These are phyloP conservation scores for Solanum raphanifolium DNA, from an alignment of 257 asterid genomes.

Conservation along the genomic window DNA sequence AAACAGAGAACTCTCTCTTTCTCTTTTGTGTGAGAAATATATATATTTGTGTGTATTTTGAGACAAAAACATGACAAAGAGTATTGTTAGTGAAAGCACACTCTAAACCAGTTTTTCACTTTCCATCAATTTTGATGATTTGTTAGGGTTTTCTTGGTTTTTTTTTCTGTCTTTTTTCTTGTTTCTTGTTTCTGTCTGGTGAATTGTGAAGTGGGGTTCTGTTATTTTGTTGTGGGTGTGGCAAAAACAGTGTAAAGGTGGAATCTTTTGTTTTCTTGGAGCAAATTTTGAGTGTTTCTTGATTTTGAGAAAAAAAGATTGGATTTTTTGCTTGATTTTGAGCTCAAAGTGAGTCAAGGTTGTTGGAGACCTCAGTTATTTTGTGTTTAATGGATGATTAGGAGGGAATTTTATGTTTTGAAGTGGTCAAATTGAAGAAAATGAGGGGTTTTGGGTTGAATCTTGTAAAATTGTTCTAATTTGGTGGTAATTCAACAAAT, in stretches of 20 bases:
- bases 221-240: not conserved
- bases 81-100: slow-evolving; percentile 10
- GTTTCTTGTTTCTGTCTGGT: not conserved
- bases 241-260: not conserved
- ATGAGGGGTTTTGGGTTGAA: slow-evolving; percentile 1
- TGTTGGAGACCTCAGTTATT: not conserved
- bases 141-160: not conserved
- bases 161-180: not conserved
- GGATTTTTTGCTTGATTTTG: not conserved
- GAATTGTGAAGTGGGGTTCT: not conserved
- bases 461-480: not conserved
- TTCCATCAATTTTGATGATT: not conserved
- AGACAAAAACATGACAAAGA: slow-evolving; percentile 32
- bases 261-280: slow-evolving; percentile 4
- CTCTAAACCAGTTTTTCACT: not conserved
- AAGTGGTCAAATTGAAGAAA: slow-evolving; percentile 17
- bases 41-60: slow-evolving; percentile 7
- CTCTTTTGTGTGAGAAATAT: not conserved
- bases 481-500: not conserved
- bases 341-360: not conserved
- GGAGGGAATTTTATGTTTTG: not conserved
- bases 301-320: not conserved
- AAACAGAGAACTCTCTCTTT: not conserved
- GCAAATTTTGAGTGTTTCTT: not conserved
- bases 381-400: slow-evolving; percentile 9